These are phyloP conservation scores for Colletotrichum sp. DNA, from an alignment of 2,329 filamentous ascomycete species.

Conservation along the genomic window DNA sequence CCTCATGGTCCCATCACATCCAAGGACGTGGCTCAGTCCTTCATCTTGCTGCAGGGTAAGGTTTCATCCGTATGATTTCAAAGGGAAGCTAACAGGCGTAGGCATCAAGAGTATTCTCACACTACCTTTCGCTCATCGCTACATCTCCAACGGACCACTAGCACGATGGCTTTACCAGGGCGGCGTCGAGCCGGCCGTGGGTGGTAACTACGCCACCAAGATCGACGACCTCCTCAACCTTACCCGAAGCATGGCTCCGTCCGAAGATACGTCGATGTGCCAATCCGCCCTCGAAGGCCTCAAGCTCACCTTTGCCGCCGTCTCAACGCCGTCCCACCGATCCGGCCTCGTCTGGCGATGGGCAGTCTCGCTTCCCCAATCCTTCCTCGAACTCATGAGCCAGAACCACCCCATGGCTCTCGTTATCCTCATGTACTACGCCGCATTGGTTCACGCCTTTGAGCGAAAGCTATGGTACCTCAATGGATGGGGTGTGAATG, in stretches of 20 bases:
- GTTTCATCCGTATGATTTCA: not conserved
- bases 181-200: not conserved
- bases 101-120: slow-evolving; percentile 22
- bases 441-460: slow-evolving; percentile 15
- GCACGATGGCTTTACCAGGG: slow-evolving; percentile 19
- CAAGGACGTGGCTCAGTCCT: slow-evolving; percentile 22
- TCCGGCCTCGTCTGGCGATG: slow-evolving; percentile 22
- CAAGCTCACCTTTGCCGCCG: slow-evolving; percentile 9
- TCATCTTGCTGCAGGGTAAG: slow-evolving; percentile 21
- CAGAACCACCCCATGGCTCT: slow-evolving; percentile 21
- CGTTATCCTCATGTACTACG: slow-evolving; percentile 24
- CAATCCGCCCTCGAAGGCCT: slow-evolving; percentile 15
- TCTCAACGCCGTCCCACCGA: not conserved
- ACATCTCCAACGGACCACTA: slow-evolving; percentile 8
- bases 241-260: slow-evolving; percentile 14
- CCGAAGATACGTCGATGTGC: slow-evolving; percentile 12
- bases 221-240: slow-evolving; percentile 14
- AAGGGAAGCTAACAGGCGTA: not conserved
- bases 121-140: slow-evolving; percentile 1
- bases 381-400: slow-evolving; percentile 22
- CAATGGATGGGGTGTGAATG: slow-evolving; percentile 1
- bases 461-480: slow-evolving; percentile 20
- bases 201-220: slow-evolving; percentile 3
- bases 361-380: slow-evolving; percentile 20
- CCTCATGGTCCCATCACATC: slow-evolving; percentile 1